Base-by-base conservation (phyloP, 345 rosid genomes). In the Ceriops zippeliana region DNA sequence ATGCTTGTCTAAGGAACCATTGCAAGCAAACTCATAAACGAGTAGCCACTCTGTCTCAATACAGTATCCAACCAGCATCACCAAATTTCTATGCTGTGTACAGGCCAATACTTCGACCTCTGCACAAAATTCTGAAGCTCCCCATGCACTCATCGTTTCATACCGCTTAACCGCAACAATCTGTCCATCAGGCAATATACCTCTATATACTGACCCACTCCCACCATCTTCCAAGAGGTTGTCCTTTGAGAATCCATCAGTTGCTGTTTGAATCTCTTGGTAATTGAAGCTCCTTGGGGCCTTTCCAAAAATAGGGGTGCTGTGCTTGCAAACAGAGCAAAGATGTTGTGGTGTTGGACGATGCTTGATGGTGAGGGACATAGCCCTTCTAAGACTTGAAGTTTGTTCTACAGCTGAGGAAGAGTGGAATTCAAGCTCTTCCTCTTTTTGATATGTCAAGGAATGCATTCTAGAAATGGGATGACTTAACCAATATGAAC, bases 41-140 rank as follows among this genome's bases (percentile, higher is more conserved):
- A 89, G 87, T 38, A 89, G 81, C 80, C 90, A 79, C 54, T 82
- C 83, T 35, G 65, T 81, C 68, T 85, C 89, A 1, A 81, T 80
- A 76, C 93, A 89, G 52, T 82, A 89, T 47, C 91, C 93, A 7
- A 89, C 73, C 58, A 86, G 58, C 88, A 78, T 83, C 69, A 89
- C 93, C 32, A 89, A 78, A 63, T 89, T 89, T 70, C 82, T 42
- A 49, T 89, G 93, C 76, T 83, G 93, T 60, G 89, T 89, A 77
- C 85, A 82, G 78, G 89, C 83, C 74, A 89, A 72, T 26, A 89
- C 84, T 58, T 86, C 86, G 22, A 86, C 89, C 76, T 89, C 88
- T 1, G 88, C 83, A 74, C 85, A 81, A 74, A 89, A 83, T 75
- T 89, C 89, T 30, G 85, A 73, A 47, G 81, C 87, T 46, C 86